phyloP scores from a whole-genome alignment of 2,329 filamentous ascomycete genomes.

The Penicillium sp. region DNA sequence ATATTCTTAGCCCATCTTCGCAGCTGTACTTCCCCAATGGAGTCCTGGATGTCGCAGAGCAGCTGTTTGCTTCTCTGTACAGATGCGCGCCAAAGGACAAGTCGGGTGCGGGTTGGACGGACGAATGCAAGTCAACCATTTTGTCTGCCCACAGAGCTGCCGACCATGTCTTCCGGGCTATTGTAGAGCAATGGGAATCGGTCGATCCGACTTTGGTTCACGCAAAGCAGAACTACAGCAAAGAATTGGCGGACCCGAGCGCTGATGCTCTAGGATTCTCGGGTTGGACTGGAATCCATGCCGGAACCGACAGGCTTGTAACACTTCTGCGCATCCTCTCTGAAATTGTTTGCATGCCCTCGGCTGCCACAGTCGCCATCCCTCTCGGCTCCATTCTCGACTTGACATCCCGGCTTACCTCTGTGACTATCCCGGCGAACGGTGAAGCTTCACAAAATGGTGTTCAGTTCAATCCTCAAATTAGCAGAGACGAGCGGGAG shows the following conservation, averaged over 20 bases:
- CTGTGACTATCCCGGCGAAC: constrained; percentile 58
- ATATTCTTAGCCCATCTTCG: constrained; percentile 64
- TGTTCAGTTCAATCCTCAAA: constrained; percentile 69
- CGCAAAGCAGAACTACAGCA: constrained; percentile 39
- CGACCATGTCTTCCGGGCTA: constrained; percentile 74
- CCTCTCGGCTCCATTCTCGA: constrained; percentile 70
- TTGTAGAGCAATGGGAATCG: constrained; percentile 81
- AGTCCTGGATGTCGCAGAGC: constrained; percentile 61
- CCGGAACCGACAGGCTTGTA: constrained; percentile 69
- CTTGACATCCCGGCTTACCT: constrained; percentile 68
- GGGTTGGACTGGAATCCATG: constrained; percentile 71
- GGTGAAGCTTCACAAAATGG: constrained; percentile 45
- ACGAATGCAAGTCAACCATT: constrained; percentile 63
- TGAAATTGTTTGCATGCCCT: constrained; percentile 64
- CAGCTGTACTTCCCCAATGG: constrained; percentile 56
- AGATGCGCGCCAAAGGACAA: constrained; percentile 80
- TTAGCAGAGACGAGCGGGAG: constrained; percentile 79
- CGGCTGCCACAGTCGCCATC: constrained; percentile 65
- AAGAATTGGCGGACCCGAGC: constrained; percentile 40
- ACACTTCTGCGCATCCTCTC: constrained; percentile 67
- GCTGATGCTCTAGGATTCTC: constrained; percentile 56
- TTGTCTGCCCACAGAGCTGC: constrained; percentile 68
- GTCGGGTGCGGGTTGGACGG: constrained; percentile 75
- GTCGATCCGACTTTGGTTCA: constrained; percentile 47
- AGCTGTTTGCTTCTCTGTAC: constrained; percentile 70